These are phyloP conservation scores for Lactifluus subvellereus DNA, from an alignment of 768 basidiomycete genomes.

Conservation along the genomic window DNA sequence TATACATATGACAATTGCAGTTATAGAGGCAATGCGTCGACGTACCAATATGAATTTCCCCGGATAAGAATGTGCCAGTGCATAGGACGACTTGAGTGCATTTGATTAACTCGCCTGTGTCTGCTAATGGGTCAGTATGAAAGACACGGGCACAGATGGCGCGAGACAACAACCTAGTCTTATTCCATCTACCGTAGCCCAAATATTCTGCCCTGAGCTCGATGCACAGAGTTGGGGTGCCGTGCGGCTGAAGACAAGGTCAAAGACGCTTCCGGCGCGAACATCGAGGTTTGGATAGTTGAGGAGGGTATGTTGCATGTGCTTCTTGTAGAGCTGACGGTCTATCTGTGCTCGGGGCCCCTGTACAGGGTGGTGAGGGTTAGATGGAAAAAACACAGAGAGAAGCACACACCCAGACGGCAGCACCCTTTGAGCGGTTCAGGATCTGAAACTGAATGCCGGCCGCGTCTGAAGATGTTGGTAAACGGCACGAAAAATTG, in stretches of 20 bases:
- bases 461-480: conserved; percentile 57
- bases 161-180: conserved; percentile 46
- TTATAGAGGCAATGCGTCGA: not conserved
- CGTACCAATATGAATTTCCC: conserved; percentile 83
- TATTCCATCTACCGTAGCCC: conserved; percentile 59
- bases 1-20: not conserved
- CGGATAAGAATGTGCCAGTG: conserved; percentile 87
- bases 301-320: conserved; percentile 69
- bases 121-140: conserved; percentile 34
- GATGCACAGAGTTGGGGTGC: conserved; percentile 26
- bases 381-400: not conserved
- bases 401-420: conserved; percentile 64
- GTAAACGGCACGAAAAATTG: not conserved
- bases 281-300: conserved; percentile 66
- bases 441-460: conserved; percentile 86
- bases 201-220: conserved; percentile 30
- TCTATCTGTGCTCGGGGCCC: conserved; percentile 89
- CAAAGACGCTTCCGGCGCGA: conserved; percentile 69
- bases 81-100: conserved; percentile 84
- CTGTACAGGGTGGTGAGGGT: conserved; percentile 35
- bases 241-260: conserved; percentile 60
- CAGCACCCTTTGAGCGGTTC: conserved; percentile 80
- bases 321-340: conserved; percentile 70
- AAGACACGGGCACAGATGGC: not conserved
- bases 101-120: conserved; percentile 64